Base-by-base conservation (phyloP, 1,284 basidiomycete genomes). In the Earliella scabrosa region DNA sequence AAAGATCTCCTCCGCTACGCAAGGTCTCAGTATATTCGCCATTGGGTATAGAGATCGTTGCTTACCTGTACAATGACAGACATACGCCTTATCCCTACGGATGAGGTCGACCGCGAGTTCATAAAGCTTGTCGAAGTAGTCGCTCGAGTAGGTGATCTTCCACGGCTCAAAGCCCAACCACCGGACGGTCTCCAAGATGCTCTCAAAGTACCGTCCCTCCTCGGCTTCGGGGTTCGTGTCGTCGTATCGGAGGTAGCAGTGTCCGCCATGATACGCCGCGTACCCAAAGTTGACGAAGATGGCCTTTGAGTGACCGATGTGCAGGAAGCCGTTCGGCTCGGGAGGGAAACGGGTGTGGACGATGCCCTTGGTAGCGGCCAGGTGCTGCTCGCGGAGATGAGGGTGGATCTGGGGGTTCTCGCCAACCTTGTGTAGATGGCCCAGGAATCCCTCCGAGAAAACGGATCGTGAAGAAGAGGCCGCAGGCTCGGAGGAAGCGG, bases 211-310 rank as follows among this genome's bases (percentile, higher is more conserved):
- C 63, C 87, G 81, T 40, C 87, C 95, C 75, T 99, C 97, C 73
- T 99, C 97, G 45, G 95, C 95, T 74, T 97, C 95, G 0, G 97
- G 97, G 73, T 99, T 99, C 35, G 97, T 99, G 74, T 99, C 97
- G 71, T 99, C 97, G 70, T 92, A 99, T 54, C 96, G 87, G 44
- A 99, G 81, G 71, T 98, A 98, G 64, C 93, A 95, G 67, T 91
- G 87, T 27, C 97, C 97, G 20, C 85, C 84, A 71, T 98, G 83
- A 73, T 93, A 87, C 21, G 94, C 93, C 24, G 97, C 97, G 71
- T 94, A 99, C 27, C 97, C 97, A 74, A 99, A 99, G 76, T 97
- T 93, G 65, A 99, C 88, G 68, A 98, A 97, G 67, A 99, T 98
- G 7, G 97, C 97, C 73, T 99, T 99, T 51, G 96, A 97, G 70